These are phyloP conservation scores for Pythium periplocum DNA, from an alignment of 352 stramenopile genomes.

Conservation along the genomic window DNA sequence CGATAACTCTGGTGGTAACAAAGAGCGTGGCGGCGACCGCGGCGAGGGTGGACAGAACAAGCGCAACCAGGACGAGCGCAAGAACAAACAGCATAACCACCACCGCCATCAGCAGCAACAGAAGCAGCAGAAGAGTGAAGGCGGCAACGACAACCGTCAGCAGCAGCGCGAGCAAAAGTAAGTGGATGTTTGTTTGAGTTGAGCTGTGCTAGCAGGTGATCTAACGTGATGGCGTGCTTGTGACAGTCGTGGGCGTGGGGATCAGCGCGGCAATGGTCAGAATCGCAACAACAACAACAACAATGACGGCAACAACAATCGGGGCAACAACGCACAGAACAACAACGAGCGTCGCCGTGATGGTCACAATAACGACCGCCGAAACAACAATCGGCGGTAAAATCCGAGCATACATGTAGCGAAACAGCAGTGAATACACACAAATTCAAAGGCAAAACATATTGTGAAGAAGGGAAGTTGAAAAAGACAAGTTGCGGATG, in stretches of 20 bases:
- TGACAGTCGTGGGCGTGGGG: slow-evolving; percentile 4
- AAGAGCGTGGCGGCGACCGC: neutral
- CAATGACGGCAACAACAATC: slow-evolving; percentile 2
- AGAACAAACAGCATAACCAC: slow-evolving; percentile 32
- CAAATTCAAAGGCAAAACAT: too few species aligned
- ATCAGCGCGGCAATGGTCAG: slow-evolving; percentile 9
- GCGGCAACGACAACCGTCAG: neutral
- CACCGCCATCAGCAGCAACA: slow-evolving; percentile 7
- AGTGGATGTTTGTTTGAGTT: slow-evolving; percentile 7
- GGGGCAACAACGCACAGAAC: slow-evolving; percentile 8
- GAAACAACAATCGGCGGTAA: too few species aligned
- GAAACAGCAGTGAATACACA: too few species aligned
- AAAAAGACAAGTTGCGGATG: too few species aligned
- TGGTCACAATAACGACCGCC: too few species aligned
- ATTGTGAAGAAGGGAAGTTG: too few species aligned
- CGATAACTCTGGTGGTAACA: slow-evolving; percentile 18
- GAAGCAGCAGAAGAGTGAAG: slow-evolving; percentile 29
- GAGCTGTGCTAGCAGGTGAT: neutral
- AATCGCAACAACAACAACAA: slow-evolving; percentile 45
- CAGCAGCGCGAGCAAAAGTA: slow-evolving; percentile 60
- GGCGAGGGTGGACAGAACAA: slow-evolving; percentile 6
- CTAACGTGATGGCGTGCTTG: neutral
- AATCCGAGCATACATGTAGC: too few species aligned
- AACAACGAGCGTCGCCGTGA: slow-evolving; percentile 5
- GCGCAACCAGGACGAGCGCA: slow-evolving; percentile 39